phyloP scores from a whole-genome alignment of 163 green algal genomes.

The Chlorella variabilis region DNA sequence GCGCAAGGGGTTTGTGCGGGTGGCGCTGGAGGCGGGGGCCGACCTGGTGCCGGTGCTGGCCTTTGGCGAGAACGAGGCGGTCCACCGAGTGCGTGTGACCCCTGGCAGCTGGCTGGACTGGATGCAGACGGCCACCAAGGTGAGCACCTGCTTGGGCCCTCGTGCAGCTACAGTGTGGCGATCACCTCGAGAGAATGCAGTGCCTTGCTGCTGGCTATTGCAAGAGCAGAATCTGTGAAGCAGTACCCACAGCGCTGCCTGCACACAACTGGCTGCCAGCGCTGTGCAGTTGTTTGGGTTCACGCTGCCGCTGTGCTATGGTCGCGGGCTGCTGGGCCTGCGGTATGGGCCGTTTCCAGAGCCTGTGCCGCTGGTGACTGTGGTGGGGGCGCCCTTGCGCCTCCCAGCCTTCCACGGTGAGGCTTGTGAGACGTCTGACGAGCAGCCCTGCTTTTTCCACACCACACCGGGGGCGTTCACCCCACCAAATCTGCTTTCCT shows the following conservation, averaged over 20 bases:
- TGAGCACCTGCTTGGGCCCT: too few species aligned
- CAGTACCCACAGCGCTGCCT: too few species aligned
- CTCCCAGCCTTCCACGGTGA: constrained; percentile 1
- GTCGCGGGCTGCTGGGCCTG: constrained; percentile 23
- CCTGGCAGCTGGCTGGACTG: constrained; percentile 2
- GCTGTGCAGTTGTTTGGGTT: constrained; percentile 23
- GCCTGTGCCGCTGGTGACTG: constrained; percentile 5
- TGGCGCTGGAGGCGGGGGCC: constrained; percentile 25
- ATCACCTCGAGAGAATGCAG: background rate
- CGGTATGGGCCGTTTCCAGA: constrained; percentile 2
- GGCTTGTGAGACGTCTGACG: too few species aligned
- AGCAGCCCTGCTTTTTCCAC: background rate
- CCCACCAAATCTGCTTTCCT: too few species aligned
- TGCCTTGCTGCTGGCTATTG: too few species aligned
- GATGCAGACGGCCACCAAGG: constrained; percentile 12
- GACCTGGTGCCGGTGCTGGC: constrained; percentile 34
- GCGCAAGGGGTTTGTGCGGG: constrained; percentile 23
- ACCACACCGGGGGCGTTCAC: too few species aligned
- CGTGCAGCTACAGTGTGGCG: too few species aligned
- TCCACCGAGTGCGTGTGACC: background rate
- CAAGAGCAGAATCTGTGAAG: too few species aligned
- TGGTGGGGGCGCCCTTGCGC: constrained; percentile 10
- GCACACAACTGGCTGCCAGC: too few species aligned
- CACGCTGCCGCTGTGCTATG: constrained; percentile 1
- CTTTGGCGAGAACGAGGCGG: constrained; percentile 28